Evolutionary conservation across 163 green algal species (phyloP).

Genomic region (Scenedesmus sp.): DNA sequence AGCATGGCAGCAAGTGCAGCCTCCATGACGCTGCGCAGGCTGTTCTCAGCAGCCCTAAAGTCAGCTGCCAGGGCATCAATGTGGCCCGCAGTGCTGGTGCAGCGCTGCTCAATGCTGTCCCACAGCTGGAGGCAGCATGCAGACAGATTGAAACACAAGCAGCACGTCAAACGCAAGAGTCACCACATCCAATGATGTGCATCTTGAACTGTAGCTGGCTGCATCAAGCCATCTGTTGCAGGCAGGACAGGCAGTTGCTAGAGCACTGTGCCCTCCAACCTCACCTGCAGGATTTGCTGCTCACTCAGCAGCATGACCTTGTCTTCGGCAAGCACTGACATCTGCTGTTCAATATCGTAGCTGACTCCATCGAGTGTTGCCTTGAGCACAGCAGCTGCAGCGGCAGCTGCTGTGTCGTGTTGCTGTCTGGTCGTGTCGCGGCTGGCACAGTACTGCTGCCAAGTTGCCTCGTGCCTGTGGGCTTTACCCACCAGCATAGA

Average conservation of each 20-base stretch:
- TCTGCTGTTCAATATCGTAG: conserved; percentile 51
- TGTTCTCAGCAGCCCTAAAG: conserved; percentile 40
- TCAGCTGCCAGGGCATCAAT: conserved; percentile 51
- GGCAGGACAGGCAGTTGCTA: background rate
- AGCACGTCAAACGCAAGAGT: background rate
- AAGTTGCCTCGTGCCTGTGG: conserved; percentile 31
- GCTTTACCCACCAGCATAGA: conserved; percentile 39
- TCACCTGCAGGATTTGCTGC: conserved; percentile 61
- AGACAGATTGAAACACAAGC: background rate
- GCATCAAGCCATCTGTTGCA: background rate
- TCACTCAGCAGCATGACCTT: conserved; percentile 69
- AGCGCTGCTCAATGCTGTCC: background rate
- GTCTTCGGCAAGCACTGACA: conserved; percentile 61
- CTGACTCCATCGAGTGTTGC: conserved; percentile 13
- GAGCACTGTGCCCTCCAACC: background rate
- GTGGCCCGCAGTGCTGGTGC: background rate
- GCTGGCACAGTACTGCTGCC: conserved; percentile 9
- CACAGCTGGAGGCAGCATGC: conserved; percentile 11
- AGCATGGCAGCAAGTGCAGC: conserved; percentile 43
- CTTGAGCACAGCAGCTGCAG: background rate
- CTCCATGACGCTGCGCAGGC: background rate
- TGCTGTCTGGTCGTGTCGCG: background rate
- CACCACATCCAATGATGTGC: background rate
- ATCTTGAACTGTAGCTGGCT: too few relatives aligned
- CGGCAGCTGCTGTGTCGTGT: background rate